phyloP scores from a whole-genome alignment of 176 grass and related monocot genomes.

The Paspalum vaginatum region DNA sequence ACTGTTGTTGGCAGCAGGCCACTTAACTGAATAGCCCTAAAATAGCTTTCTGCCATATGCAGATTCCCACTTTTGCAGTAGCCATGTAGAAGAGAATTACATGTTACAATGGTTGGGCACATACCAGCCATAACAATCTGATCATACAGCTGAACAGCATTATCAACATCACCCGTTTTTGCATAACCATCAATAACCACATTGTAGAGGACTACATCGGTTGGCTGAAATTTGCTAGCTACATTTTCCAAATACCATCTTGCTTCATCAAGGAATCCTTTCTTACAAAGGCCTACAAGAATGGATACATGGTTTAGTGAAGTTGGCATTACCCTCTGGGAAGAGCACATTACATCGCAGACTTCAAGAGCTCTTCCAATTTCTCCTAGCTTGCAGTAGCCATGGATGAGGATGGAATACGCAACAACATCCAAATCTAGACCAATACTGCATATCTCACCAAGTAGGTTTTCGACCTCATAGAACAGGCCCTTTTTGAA shows the following conservation, averaged over 20 bases:
- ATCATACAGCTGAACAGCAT: conserved; percentile 73
- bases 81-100: conserved; percentile 86
- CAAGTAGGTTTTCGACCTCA: conserved; percentile 80
- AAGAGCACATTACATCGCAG: conserved; percentile 67
- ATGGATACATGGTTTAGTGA: conserved; percentile 62
- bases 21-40: conserved; percentile 61
- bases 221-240: conserved; percentile 49
- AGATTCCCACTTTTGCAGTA: conserved; percentile 83
- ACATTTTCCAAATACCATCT: conserved; percentile 87
- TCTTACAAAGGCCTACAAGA: conserved; percentile 82
- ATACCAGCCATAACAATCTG: conserved; percentile 58
- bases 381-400: conserved; percentile 80
- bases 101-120: conserved; percentile 77
- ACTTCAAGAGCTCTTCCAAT: conserved; percentile 77
- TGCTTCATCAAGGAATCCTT: conserved; percentile 66
- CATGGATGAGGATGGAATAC: conserved; percentile 90
- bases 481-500: conserved; percentile 65
- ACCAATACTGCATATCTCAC: conserved; percentile 72
- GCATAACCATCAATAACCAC: conserved; percentile 81
- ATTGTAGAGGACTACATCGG: conserved; percentile 77
- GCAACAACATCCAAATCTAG: conserved; percentile 86
- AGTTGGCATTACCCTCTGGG: conserved; percentile 63
- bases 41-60: conserved; percentile 50
- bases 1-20: conserved; percentile 62
- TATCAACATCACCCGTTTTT: conserved; percentile 76